phyloP scores from a whole-genome alignment of 805 yeast species.

The Kuraishia molischiana region DNA sequence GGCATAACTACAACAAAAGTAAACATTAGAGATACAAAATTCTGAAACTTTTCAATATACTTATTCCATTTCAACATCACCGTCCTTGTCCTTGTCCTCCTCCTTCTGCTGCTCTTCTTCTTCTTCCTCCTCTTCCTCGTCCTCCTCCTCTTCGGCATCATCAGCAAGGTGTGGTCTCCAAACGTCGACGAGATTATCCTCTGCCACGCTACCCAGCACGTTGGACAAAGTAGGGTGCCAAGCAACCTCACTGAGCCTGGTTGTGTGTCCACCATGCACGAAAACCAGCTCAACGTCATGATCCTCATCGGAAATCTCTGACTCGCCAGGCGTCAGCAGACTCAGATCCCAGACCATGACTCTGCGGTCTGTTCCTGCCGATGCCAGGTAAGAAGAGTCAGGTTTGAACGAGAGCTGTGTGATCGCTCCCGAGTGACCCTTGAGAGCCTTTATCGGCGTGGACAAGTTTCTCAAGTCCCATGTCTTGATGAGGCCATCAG shows the following conservation, averaged over 20 bases:
- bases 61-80: no score
- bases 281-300: conserved; percentile 72
- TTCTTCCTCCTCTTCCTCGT: conserved; percentile 30
- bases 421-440: conserved; percentile 54
- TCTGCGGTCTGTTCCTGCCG: conserved; percentile 54
- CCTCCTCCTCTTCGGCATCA: conserved; percentile 26
- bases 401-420: conserved; percentile 47
- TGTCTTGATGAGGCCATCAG: conserved; percentile 61
- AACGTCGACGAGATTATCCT: conserved; percentile 65
- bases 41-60: no score
- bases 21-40: background rate
- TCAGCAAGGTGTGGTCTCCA: conserved; percentile 58
- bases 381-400: conserved; percentile 38
- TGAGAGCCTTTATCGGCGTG: conserved; percentile 50
- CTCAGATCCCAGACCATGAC: conserved; percentile 69
- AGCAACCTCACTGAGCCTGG: conserved; percentile 53
- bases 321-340: conserved; percentile 42
- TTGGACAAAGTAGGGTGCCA: conserved; percentile 55
- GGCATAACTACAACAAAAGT: background rate
- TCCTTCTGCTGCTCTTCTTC: no score
- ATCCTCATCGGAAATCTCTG: conserved; percentile 44
- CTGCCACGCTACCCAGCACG: conserved; percentile 59
- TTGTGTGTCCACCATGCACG: conserved; percentile 84
- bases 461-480: conserved; percentile 66
- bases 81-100: no score